phyloP scores from a whole-genome alignment of 768 basidiomycete species.

The Grammothele lineata region DNA sequence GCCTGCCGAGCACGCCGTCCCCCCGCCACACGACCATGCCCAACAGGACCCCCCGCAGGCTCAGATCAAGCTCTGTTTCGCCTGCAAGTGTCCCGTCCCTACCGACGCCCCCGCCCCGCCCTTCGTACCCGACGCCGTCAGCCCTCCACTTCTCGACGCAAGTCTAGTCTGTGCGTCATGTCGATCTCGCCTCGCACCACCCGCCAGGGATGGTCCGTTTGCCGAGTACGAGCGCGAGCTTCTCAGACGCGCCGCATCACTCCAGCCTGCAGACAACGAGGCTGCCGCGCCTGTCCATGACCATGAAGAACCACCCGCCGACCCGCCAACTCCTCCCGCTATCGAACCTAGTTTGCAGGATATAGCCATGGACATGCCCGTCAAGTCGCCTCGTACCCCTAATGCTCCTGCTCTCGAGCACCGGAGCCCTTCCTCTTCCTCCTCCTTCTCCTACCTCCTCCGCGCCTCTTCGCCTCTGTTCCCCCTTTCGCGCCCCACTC shows the following conservation, averaged over 20 bases:
- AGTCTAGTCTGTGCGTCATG: conserved; percentile 45
- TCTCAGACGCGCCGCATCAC: conserved; percentile 25
- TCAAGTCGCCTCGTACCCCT: too few relatives aligned
- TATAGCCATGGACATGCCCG: conserved; percentile 29
- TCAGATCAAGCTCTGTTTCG: conserved; percentile 31
- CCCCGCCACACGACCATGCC: conserved; percentile 21
- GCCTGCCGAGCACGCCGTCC: conserved; percentile 46
- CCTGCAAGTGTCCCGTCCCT: conserved; percentile 28
- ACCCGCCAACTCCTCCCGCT: conserved; percentile 10
- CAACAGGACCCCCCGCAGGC: conserved; percentile 21
- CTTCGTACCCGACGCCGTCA: conserved; percentile 18
- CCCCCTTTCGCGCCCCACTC: conserved; percentile 8
- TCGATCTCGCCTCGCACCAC: conserved; percentile 35
- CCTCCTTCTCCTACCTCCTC: conserved; percentile 1
- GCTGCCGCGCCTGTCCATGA: conserved; percentile 17
- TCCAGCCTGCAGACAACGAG: conserved; percentile 30
- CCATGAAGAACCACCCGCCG: conserved; percentile 9
- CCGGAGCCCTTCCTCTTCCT: background rate
- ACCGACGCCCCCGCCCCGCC: conserved; percentile 23
- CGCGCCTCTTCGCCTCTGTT: conserved; percentile 1
- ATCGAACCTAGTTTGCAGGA: conserved; percentile 30
- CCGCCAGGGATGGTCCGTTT: conserved; percentile 18
- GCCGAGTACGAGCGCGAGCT: conserved; percentile 29
- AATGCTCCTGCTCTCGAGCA: too few relatives aligned
- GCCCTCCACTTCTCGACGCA: conserved; percentile 21